phyloP scores from a whole-genome alignment of 176 grass and related monocot genomes.

The Rhynchospora tenuis region DNA sequence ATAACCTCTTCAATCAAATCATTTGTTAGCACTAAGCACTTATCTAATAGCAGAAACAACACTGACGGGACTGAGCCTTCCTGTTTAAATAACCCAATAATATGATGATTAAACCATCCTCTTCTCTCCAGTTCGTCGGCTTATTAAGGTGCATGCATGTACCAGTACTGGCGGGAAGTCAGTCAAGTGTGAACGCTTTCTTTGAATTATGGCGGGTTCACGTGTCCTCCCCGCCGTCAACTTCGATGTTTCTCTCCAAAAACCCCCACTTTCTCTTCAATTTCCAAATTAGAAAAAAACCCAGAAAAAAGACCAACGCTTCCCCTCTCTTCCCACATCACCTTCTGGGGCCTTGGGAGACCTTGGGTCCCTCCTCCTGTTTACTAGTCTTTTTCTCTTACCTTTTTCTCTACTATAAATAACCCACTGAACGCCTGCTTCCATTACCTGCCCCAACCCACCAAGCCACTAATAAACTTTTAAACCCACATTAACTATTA shows the following conservation, averaged over 20 bases:
- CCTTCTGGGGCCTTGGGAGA: not conserved
- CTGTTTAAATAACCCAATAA: too few species aligned
- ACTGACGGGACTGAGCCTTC: too few species aligned
- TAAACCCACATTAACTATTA: not conserved
- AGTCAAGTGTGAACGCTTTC: not conserved
- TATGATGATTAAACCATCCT: too few species aligned
- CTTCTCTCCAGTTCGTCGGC: too few species aligned
- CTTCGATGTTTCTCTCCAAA: not conserved
- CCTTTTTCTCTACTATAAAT: not conserved
- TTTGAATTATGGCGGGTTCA: conserved; percentile 10
- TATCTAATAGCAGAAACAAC: too few species aligned
- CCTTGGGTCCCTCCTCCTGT: not conserved
- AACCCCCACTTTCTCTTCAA: not conserved
- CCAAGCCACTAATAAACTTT: not conserved
- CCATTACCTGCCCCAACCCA: not conserved
- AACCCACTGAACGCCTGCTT: not conserved
- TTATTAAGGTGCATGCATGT: too few species aligned
- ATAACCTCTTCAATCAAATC: too few species aligned
- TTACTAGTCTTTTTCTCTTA: not conserved
- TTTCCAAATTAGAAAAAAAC: not conserved
- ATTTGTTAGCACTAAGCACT: too few species aligned
- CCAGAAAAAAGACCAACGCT: not conserved
- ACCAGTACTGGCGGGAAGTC: not conserved
- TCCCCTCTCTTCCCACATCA: not conserved
- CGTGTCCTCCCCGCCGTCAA: conserved; percentile 4